phyloP scores from a whole-genome alignment of 108 stramenopile genomes.

The Nitzschia sp. region DNA sequence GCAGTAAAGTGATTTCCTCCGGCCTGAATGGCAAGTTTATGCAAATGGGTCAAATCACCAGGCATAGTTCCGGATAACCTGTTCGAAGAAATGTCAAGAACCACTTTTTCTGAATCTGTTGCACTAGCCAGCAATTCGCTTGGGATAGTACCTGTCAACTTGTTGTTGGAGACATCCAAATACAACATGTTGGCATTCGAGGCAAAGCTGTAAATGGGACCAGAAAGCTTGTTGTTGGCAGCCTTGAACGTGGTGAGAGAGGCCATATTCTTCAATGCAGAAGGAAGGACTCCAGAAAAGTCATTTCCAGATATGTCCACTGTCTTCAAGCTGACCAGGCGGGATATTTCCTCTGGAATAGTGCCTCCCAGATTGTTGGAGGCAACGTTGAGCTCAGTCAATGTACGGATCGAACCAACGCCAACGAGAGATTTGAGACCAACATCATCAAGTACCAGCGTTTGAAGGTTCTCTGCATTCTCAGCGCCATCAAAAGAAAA shows the following conservation, averaged over 20 bases:
- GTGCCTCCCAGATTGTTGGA: constrained; percentile 45
- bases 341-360: constrained; percentile 45
- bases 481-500: constrained; percentile 25
- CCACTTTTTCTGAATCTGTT: constrained; percentile 12
- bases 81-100: constrained; percentile 40
- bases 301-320: constrained; percentile 23
- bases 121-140: constrained; percentile 3
- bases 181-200: constrained; percentile 5
- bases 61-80: constrained; percentile 56
- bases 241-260: constrained; percentile 12
- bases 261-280: constrained; percentile 8
- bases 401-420: constrained; percentile 43
- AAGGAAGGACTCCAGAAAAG: constrained; percentile 16
- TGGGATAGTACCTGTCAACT: constrained; percentile 24
- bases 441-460: constrained; percentile 38
- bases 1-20: constrained; percentile 34
- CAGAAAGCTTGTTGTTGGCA: constrained; percentile 25
- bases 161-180: constrained; percentile 28
- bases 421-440: constrained; percentile 40
- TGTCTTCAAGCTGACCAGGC: constrained; percentile 17
- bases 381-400: constrained; percentile 44
- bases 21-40: constrained; percentile 21
- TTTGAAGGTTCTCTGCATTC: constrained; percentile 36
- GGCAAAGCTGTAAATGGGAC: constrained; percentile 11
- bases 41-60: constrained; percentile 34